Percentiles rank a stretch among this genome's conserved stretches.
phyloP scores from a whole-genome alignment of 192 early-diverging fungal genomes.

The Backusella parvicylindrica region DNA sequence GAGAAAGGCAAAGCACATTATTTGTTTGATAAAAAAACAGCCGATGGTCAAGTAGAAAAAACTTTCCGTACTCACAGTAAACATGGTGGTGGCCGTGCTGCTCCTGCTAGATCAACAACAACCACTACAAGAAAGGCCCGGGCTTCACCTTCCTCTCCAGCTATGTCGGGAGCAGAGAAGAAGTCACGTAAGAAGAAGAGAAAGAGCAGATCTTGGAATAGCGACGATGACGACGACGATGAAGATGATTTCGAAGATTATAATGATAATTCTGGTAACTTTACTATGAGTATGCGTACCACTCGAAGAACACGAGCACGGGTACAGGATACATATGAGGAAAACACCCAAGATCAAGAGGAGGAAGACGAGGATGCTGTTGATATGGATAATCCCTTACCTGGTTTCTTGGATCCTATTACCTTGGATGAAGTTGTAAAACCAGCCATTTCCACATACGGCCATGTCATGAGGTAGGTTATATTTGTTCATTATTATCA shows the following conservation, averaged over 20 bases:
- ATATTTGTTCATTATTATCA: background rate
- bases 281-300: slow-evolving; percentile 54
- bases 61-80: slow-evolving; percentile 80
- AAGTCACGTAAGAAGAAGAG: slow-evolving; percentile 46
- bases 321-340: slow-evolving; percentile 1
- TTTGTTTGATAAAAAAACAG: slow-evolving; percentile 84
- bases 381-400: slow-evolving; percentile 76
- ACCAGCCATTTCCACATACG: slow-evolving; percentile 94
- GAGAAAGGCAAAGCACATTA: slow-evolving; percentile 90
- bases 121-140: background rate
- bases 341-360: slow-evolving; percentile 23
- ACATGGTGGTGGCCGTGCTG: slow-evolving; percentile 38
- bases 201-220: slow-evolving; percentile 37
- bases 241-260: slow-evolving; percentile 59
- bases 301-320: slow-evolving; percentile 49
- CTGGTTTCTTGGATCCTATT: slow-evolving; percentile 92
- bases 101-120: slow-evolving; percentile 2
- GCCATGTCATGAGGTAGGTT: slow-evolving; percentile 81
- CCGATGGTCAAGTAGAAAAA: slow-evolving; percentile 73
- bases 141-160: slow-evolving; percentile 25
- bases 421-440: slow-evolving; percentile 86
- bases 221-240: slow-evolving; percentile 54
- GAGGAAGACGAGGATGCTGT: slow-evolving; percentile 41
- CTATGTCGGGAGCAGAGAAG: slow-evolving; percentile 40
- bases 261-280: slow-evolving; percentile 69